Evolutionary conservation across 495 filamentous ascomycete genomes (phyloP).

Genomic region (Xylaria nigripes): DNA sequence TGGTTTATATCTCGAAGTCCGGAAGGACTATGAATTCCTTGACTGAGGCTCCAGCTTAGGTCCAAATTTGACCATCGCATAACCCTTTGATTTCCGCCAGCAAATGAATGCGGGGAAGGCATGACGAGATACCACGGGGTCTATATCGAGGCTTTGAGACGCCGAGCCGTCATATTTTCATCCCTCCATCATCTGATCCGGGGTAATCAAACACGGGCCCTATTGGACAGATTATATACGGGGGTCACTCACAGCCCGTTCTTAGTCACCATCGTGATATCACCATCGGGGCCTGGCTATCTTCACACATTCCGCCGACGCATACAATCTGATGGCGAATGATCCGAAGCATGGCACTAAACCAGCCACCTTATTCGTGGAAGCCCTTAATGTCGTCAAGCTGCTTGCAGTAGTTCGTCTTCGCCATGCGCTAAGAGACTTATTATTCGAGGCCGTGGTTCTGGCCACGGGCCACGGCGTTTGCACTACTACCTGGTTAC

Average conservation of each 20-base stretch:
- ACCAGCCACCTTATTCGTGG: background rate
- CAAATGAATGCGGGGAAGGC: constrained; percentile 3
- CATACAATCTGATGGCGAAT: background rate
- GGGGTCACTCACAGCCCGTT: background rate
- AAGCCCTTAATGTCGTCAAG: background rate
- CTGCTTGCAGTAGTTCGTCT: background rate
- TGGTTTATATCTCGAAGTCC: background rate
- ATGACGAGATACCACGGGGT: background rate
- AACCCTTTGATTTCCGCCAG: background rate
- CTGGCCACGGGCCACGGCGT: background rate
- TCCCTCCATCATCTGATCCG: background rate
- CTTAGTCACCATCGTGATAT: constrained; percentile 4
- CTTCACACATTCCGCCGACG: background rate
- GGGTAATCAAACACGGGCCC: background rate
- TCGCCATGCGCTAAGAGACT: background rate
- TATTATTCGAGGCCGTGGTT: background rate
- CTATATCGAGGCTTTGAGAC: background rate
- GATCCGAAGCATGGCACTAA: background rate
- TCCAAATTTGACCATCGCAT: background rate
- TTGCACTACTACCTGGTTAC: background rate
- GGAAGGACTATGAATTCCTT: background rate
- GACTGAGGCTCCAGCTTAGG: background rate
- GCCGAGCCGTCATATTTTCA: background rate
- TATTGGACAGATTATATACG: background rate
- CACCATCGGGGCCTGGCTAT: background rate